Conservation (phyloP, 345 rosid species). For the Lepidium sativum region DNA sequence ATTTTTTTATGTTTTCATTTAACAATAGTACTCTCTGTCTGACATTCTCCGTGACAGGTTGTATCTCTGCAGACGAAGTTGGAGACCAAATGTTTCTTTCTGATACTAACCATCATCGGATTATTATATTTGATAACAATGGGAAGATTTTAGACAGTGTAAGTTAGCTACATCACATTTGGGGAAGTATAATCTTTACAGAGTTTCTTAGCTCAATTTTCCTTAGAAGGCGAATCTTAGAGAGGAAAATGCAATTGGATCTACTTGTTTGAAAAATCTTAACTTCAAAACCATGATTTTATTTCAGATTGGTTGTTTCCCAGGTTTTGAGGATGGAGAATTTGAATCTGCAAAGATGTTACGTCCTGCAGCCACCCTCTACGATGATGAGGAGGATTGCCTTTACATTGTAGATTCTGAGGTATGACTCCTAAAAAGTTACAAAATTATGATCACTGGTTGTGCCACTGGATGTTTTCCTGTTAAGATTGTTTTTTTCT, state of each 20-base stretch:
- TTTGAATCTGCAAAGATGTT: conserved; percentile 78
- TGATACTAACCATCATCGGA: conserved; percentile 93
- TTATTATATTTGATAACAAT: conserved; percentile 42
- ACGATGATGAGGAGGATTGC: conserved; percentile 58
- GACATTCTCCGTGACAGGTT: conserved; percentile 37
- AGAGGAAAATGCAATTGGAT: background rate
- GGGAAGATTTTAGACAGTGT: conserved; percentile 83
- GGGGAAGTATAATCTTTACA: background rate
- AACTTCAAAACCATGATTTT: conserved; percentile 32
- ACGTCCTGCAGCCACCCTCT: conserved; percentile 74
- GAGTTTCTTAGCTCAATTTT: background rate
- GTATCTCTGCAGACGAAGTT: conserved; percentile 70
- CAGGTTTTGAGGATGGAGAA: conserved; percentile 97
- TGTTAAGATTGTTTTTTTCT: background rate
- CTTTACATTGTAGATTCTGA: conserved; percentile 88
- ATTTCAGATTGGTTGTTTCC: conserved; percentile 90
- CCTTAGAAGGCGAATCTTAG: background rate
- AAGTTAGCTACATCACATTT: conserved; percentile 27
- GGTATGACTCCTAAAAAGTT: conserved; percentile 39
- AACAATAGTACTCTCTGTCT: too few species aligned
- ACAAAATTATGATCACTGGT: background rate
- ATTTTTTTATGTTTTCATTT: too few species aligned
- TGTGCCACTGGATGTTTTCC: background rate
- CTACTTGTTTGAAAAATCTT: conserved; percentile 10
- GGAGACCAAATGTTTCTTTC: conserved; percentile 65